Base-by-base conservation (phyloP, 345 rosid genomes). In the Erucastrum elatum region DNA sequence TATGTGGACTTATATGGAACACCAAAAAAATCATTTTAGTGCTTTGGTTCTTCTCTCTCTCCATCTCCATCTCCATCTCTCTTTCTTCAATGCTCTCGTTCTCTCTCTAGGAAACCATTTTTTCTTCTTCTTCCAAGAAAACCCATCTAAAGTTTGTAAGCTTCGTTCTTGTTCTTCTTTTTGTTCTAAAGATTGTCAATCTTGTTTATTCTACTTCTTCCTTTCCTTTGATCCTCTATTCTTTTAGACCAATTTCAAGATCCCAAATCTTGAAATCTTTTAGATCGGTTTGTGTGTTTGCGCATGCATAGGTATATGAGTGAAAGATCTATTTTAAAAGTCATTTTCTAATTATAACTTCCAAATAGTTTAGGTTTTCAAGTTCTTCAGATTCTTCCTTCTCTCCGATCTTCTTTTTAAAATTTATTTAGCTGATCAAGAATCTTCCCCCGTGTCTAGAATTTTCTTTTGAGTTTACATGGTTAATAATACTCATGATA, bases 1-100 rank as follows among this genome's bases (percentile, higher is more conserved):
- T 80, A 68, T 74, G 82, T 74, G 82, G 82, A 74, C 82, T 21
- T 21, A 21, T 21, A 21, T 80, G 30, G 68, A 74, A 74, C 82
- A 74, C 79, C 81, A 59, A 70, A 68, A 9, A 1, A 1, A 1
- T 29, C 27, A 74, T 68, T 62, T 55, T 71, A 49, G 70, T 71
- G 70, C 64, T 33, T 71, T 60, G 39, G 72, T 34, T 56, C 77
- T 66, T 44, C 66, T 51, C 56, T 1, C 4, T n/a, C 56, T 51
- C 21, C 21, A 21, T 21, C 21, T 51, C 21, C 21, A 21, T 21
- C 21, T 21, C 21, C 21, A 21, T 21, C 21, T 21, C 17, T n/a
- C 21, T 51, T 51, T 51, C 56, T 51, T 51, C 56, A 51, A 60
- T 61, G 51, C 59, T 53, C 59, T 53, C 59, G 16, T 17, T 53